These are phyloP conservation scores for Paratinospora sagittata DNA, from an alignment of 164 flowering plant genomes.

Conservation along the genomic window DNA sequence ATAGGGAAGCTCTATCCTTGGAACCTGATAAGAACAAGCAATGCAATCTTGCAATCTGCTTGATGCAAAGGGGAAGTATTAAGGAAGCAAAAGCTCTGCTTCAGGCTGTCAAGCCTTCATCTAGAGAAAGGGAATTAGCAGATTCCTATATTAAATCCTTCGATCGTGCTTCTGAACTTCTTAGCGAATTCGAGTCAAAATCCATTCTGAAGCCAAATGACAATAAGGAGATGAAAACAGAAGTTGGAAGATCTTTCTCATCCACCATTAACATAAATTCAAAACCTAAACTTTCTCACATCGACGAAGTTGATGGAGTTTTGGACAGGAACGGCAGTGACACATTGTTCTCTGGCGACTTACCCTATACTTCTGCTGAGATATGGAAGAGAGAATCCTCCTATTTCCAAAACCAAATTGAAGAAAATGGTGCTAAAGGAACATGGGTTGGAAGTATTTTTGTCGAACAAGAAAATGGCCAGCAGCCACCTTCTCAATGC, in stretches of 20 bases:
- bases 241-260: slow-evolving; percentile 10
- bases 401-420: no score
- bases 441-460: neutral
- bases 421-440: slow-evolving; percentile 1
- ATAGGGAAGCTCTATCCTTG: slow-evolving; percentile 66
- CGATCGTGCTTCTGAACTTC: slow-evolving; percentile 58
- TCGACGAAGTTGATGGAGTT: slow-evolving; percentile 3
- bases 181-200: slow-evolving; percentile 42
- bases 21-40: slow-evolving; percentile 78
- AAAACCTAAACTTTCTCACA: slow-evolving; percentile 6
- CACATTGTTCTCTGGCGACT: slow-evolving; percentile 7
- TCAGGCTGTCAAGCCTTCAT: slow-evolving; percentile 32
- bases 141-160: slow-evolving; percentile 62
- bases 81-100: slow-evolving; percentile 66
- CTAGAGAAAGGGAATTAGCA: slow-evolving; percentile 24
- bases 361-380: neutral
- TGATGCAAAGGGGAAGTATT: slow-evolving; percentile 56
- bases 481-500: slow-evolving; percentile 11
- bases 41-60: slow-evolving; percentile 84
- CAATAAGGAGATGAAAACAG: slow-evolving; percentile 2
- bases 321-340: neutral
- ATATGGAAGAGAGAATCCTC: slow-evolving; percentile 6
- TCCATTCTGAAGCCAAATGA: slow-evolving; percentile 7
- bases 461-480: neutral
- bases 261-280: slow-evolving; percentile 5